A percentile compares a stretch with the other conserved stretches of the same genome.
phyloP scores from a whole-genome alignment of 306 rosid genomes.

The Casuarina equisetifolia region DNA sequence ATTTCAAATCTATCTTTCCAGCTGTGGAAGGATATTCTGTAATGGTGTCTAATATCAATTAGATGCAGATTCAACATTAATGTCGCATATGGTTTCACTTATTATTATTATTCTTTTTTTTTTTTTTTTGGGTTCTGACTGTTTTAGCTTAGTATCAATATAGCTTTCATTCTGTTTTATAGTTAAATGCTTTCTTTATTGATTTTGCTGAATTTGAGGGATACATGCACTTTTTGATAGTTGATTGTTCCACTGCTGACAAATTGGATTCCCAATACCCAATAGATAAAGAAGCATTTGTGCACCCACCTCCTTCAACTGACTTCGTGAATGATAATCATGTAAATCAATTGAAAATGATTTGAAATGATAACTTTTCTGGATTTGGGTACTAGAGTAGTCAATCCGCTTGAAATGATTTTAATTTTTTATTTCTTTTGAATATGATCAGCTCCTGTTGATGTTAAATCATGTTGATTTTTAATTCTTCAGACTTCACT shows the following conservation, averaged over 20 bases:
- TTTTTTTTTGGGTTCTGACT: too few relatives aligned
- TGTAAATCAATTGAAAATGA: neutral
- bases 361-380: neutral
- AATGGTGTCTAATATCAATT: too few relatives aligned
- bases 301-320: neutral
- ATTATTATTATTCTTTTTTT: too few relatives aligned
- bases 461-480: conserved; percentile 18
- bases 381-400: neutral
- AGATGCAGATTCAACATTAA: too few relatives aligned
- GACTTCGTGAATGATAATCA: neutral
- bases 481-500: conserved; percentile 64
- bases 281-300: neutral
- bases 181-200: too few relatives aligned
- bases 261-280: neutral
- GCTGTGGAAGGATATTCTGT: too few relatives aligned
- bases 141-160: too few relatives aligned
- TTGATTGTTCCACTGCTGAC: neutral
- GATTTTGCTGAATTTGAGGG: neutral
- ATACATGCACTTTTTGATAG: neutral
- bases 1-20: neutral
- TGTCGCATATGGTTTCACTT: too few relatives aligned
- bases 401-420: neutral
- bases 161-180: too few relatives aligned
- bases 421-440: conserved; percentile 5
- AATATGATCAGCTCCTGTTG: conserved; percentile 7